phyloP scores from a whole-genome alignment of 768 basidiomycete species.

The Termitomyces sp. region DNA sequence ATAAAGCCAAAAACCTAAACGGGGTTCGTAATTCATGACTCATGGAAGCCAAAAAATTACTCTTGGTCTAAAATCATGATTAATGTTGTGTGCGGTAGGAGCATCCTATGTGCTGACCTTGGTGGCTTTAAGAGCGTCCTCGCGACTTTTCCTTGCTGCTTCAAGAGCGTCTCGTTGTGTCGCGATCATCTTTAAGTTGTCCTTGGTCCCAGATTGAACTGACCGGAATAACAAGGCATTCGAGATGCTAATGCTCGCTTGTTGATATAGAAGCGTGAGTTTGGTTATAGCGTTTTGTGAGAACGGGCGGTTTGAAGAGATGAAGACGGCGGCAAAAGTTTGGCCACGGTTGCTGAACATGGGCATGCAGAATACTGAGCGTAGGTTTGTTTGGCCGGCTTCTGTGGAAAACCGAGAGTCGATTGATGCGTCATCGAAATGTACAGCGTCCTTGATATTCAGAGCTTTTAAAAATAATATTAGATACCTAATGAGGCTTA shows the following conservation, averaged over 20 bases:
- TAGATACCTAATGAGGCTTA: neutral
- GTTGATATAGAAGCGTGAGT: constrained; percentile 61
- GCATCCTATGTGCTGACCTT: constrained; percentile 34
- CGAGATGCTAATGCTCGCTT: constrained; percentile 70
- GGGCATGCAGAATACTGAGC: constrained; percentile 63
- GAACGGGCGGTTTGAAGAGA: constrained; percentile 62
- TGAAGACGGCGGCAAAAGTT: constrained; percentile 66
- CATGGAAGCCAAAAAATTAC: constrained; percentile 74
- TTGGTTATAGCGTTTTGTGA: constrained; percentile 54
- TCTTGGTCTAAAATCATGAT: constrained; percentile 52
- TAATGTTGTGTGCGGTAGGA: too few relatives aligned
- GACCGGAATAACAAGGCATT: constrained; percentile 73
- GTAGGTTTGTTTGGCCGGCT: constrained; percentile 51
- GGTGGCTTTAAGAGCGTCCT: constrained; percentile 69
- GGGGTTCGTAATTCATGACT: constrained; percentile 75
- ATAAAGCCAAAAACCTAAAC: constrained; percentile 42
- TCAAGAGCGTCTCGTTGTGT: constrained; percentile 64
- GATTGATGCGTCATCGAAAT: constrained; percentile 52
- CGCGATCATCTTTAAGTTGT: constrained; percentile 76
- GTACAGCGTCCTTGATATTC: constrained; percentile 58
- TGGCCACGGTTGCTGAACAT: constrained; percentile 73
- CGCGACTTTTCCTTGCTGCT: constrained; percentile 61
- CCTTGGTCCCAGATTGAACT: constrained; percentile 66
- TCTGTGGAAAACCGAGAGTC: constrained; percentile 69
- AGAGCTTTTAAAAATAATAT: constrained; percentile 34